Base-by-base conservation (phyloP, 2,329 filamentous ascomycete species). In the Pleoardoris graminearum region DNA sequence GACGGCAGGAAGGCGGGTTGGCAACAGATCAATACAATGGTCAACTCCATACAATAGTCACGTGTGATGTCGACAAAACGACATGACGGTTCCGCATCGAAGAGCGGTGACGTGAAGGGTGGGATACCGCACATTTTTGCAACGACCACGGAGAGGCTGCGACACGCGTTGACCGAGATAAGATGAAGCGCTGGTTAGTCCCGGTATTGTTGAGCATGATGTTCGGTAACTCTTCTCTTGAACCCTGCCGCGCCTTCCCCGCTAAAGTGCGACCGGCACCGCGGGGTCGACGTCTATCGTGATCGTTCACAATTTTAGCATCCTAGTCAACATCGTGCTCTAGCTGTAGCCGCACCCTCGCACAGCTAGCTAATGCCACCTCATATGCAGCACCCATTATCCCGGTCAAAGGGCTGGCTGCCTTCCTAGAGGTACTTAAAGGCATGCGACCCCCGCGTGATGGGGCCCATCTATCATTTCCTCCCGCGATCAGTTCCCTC, bases 121-220 rank as follows among this genome's bases (percentile, higher is more conserved):
- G 72, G 72, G 0, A 54, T 79, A 11, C 75, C 76, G 11, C 58
- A 56, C 1, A 44, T 76, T 1, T 77, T 74, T 41, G 62, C 74
- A 54, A 66, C 71, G 14, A 70, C 67, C 0, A 44, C 61, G 44
- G 60, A 61, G 48, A 64, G 74, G 27, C 39, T 74, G 22, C 32
- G 41, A 30, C 6, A 48, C 21, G 44, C 32, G 2, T 36, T 38
- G 7, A 5, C 22, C 0, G 44, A 47, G 29, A 37, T n/a, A 37
- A 6, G 22, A 37, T 37, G 37, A 41, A 25, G 36, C 27, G 17
- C 41, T 17, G 23, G 36, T n/a, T 17, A 22, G 17, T 25, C 23
- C 30, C 42, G 30, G 23, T 32, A 38, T 19, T 16, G 38, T 50
- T 44, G 32, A 21, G n/a, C n/a, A 7, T 38, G n/a, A 25, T 12